A percentile compares a stretch with the other conserved stretches of the same genome.
Conservation (phyloP, 139 green algal species). For the Chlamydomonas asymmetrica region DNA sequence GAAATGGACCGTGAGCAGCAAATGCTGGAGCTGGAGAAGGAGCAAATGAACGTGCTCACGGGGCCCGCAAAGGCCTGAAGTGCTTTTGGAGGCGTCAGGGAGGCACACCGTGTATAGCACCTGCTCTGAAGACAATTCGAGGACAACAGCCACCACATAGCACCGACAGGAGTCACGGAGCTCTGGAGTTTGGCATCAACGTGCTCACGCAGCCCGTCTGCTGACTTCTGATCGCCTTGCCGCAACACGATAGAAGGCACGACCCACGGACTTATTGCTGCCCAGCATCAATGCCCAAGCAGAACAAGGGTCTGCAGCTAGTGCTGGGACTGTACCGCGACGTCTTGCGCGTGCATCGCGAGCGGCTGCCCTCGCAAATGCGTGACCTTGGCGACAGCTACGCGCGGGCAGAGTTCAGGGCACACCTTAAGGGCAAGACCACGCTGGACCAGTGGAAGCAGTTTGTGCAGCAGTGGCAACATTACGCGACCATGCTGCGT, state of each 20-base stretch:
- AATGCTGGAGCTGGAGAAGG: conserved; percentile 80
- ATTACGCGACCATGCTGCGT: conserved; percentile 61
- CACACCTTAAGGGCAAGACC: conserved; percentile 58
- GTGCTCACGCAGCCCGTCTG: too few species aligned
- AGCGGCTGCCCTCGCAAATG: conserved; percentile 67
- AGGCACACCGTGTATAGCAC: too few species aligned
- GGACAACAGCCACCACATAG: too few species aligned
- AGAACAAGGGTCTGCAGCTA: conserved; percentile 7
- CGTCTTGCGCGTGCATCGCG: conserved; percentile 68
- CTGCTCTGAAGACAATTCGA: too few species aligned
- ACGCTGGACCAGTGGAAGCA: conserved; percentile 65
- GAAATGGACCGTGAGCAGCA: conserved; percentile 96
- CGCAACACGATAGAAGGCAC: too few species aligned
- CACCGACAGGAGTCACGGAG: too few species aligned
- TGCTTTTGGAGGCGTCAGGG: too few species aligned
- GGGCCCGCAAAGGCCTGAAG: conserved; percentile 33
- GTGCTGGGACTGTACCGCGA: conserved; percentile 53
- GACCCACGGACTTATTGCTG: not conserved
- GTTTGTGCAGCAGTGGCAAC: conserved; percentile 70
- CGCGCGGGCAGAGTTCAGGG: conserved; percentile 63
- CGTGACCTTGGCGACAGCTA: conserved; percentile 71
- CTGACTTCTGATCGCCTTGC: too few species aligned
- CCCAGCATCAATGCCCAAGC: not conserved
- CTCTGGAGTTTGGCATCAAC: too few species aligned
- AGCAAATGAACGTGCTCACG: conserved; percentile 72